Percentiles rank a stretch among this genome's conserved stretches.
Evolutionary conservation across 2,329 filamentous ascomycete species (phyloP).

Genomic region (Graphiopsis chlorocephala): DNA sequence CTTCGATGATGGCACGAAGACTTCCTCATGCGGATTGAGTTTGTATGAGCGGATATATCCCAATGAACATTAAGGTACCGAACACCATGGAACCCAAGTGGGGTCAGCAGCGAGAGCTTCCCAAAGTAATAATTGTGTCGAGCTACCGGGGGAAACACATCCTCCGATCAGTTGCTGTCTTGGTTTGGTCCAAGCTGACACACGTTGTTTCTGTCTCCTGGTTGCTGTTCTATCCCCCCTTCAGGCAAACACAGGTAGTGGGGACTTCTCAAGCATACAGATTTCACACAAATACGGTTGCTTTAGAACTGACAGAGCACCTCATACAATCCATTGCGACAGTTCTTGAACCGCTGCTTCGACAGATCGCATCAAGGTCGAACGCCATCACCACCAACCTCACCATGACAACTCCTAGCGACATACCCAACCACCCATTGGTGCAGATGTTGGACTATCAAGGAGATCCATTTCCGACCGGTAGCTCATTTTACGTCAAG

Average conservation of each 20-base stretch:
- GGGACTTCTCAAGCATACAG: background rate
- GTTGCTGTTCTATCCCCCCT: background rate
- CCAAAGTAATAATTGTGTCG: background rate
- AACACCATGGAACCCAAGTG: background rate
- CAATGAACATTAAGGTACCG: background rate
- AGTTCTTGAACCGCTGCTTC: background rate
- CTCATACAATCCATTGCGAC: background rate
- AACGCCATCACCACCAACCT: background rate
- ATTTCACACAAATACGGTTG: background rate
- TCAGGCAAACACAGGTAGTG: background rate
- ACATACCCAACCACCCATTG: constrained; percentile 16
- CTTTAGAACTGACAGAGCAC: background rate
- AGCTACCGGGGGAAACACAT: background rate
- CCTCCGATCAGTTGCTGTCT: background rate
- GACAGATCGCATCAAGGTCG: background rate
- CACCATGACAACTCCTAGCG: constrained; percentile 17
- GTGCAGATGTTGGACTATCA: constrained; percentile 13
- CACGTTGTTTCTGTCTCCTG: background rate
- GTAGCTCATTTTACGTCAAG: constrained; percentile 16
- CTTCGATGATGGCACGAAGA: background rate
- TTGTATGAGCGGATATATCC: background rate
- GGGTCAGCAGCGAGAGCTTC: background rate
- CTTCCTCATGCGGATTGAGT: background rate
- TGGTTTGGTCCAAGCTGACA: background rate
- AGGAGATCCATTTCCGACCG: constrained; percentile 18